A percentile compares a stretch with the other conserved stretches of the same genome.
Evolutionary conservation across 2,329 filamentous ascomycete genomes (phyloP).

Genomic region (Hypoxylon sp.): DNA sequence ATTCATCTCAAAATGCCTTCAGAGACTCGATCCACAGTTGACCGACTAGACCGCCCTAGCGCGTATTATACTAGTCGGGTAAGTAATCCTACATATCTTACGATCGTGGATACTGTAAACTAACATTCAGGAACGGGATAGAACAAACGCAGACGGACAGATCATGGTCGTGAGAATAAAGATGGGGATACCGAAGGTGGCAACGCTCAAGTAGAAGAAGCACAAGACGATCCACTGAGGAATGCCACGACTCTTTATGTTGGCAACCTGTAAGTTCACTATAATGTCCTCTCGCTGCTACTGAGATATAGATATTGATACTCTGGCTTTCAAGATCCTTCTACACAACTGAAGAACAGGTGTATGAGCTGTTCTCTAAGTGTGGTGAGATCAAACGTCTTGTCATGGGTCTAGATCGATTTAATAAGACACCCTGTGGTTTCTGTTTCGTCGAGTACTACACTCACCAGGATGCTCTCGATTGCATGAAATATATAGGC

Average conservation of each 20-base stretch:
- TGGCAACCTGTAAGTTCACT: slow-evolving; percentile 82
- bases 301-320: slow-evolving; percentile 19
- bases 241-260: slow-evolving; percentile 97
- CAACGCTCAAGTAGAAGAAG: slow-evolving; percentile 64
- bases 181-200: slow-evolving; percentile 67
- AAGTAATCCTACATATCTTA: slow-evolving; percentile 52
- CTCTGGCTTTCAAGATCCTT: slow-evolving; percentile 75
- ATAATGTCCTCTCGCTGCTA: slow-evolving; percentile 4
- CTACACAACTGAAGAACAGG: slow-evolving; percentile 99
- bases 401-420: slow-evolving; percentile 97
- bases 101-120: slow-evolving; percentile 17
- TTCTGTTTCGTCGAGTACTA: slow-evolving; percentile 99
- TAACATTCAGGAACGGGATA: slow-evolving; percentile 55
- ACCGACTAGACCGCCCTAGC: slow-evolving; percentile 92
- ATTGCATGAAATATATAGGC: slow-evolving; percentile 98
- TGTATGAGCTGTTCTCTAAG: slow-evolving; percentile 96
- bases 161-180: slow-evolving; percentile 64
- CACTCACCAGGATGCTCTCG: slow-evolving; percentile 94
- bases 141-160: slow-evolving; percentile 79
- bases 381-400: slow-evolving; percentile 98
- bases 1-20: slow-evolving; percentile 19
- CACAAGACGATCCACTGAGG: slow-evolving; percentile 81
- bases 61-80: slow-evolving; percentile 92
- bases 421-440: slow-evolving; percentile 97
- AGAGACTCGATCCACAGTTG: slow-evolving; percentile 78